Evolutionary conservation across 2,329 filamentous ascomycete species (phyloP).

Genomic region (Blastomyces silverae): DNA sequence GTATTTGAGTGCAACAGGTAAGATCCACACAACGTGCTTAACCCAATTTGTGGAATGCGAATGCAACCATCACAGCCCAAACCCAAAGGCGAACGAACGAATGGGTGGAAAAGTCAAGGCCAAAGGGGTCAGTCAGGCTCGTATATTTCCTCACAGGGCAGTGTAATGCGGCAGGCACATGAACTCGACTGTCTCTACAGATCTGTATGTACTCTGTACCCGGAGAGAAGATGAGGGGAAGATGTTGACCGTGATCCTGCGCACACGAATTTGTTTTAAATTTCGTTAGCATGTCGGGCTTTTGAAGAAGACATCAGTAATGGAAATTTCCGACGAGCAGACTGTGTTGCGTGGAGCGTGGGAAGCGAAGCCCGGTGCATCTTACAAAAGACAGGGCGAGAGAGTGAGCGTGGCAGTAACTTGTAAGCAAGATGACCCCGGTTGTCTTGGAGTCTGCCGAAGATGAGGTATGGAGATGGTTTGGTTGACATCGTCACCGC

Average conservation of each 20-base stretch:
- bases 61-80: constrained; percentile 10
- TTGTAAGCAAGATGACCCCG: background rate
- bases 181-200: too few relatives aligned
- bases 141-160: background rate
- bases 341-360: background rate
- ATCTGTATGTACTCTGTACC: too few relatives aligned
- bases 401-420: background rate
- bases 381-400: too few relatives aligned
- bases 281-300: background rate
- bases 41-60: constrained; percentile 9
- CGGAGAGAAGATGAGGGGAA: background rate
- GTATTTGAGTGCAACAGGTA: constrained; percentile 1
- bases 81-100: background rate
- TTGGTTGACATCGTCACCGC: background rate
- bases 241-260: background rate
- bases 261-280: background rate
- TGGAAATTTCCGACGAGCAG: background rate
- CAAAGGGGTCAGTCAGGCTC: background rate
- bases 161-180: background rate
- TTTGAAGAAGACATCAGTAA: background rate
- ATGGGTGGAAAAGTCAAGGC: background rate
- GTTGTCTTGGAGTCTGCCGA: background rate
- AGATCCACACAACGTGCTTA: constrained; percentile 11
- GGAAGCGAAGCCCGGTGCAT: background rate
- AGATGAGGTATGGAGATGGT: background rate